Evolutionary conservation across 257 asterid genomes (phyloP), one percentile per base, ranked within the genome.

Genomic region (Datura wrightii): DNA sequence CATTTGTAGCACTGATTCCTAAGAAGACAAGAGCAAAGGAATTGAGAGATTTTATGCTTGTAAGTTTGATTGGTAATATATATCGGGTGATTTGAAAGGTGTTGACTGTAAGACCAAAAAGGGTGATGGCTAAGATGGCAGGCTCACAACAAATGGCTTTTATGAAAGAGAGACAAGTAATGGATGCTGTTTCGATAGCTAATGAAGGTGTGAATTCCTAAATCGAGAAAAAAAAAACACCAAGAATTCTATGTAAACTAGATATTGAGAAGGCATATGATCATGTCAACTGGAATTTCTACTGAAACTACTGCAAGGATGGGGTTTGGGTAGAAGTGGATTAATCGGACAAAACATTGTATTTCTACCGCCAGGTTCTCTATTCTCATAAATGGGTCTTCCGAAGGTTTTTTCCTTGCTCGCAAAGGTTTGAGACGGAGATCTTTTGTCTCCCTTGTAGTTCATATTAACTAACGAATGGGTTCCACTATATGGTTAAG

Each of bases 321-420:
- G 31, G n/a, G 71, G n/a, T 31, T 63, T 31, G 1, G 16, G 42
- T 8, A 31, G 18, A 10, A 63, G 34, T 11, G 71, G 42, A 31
- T 63, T 34, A 31, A 36, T 9, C 1, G 42, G 71, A 8, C 6
- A 11, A 31, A 31, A 62, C 70, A 11, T 63, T 31, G 71, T n/a
- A 63, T 63, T 31, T 63, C 16, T 63, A 63, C 71, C 34, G 71
- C 34, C 42, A 63, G 71, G 71, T 31, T 63, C 71, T 63, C 42
- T 42, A 31, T 39, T 63, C 10, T 9, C 9, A 63, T 63, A 63
- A 63, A 63, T 63, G 42, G 71, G 11, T 63, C 71, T 63, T 9
- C 71, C 8, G 18, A 63, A 31, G 8, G 37, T 31, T 31, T 63
- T 34, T 31, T 37, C 71, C 14, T 24, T 63, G 71, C 42, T 63